Conservation (phyloP, 2,329 filamentous ascomycete genomes). For the Hypoxylon sp. region DNA sequence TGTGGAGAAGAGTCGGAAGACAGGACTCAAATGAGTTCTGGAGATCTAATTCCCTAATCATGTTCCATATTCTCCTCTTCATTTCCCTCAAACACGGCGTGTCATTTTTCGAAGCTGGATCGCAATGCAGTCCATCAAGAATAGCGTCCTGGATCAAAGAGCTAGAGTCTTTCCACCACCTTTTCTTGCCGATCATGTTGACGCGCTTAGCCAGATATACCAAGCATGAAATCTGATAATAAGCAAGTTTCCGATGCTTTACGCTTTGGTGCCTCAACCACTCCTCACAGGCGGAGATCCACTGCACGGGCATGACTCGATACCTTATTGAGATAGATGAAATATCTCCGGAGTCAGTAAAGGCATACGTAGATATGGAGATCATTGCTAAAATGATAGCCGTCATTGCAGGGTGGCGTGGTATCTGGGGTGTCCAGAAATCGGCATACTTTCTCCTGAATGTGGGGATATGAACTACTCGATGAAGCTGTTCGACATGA, state of each 20-base stretch:
- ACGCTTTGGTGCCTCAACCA: slow-evolving; percentile 41
- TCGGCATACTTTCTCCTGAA: slow-evolving; percentile 38
- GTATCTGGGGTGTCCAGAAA: slow-evolving; percentile 31
- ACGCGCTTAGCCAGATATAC: slow-evolving; percentile 45
- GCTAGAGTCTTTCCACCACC: slow-evolving; percentile 46
- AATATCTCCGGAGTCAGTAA: slow-evolving; percentile 18
- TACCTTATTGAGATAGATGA: slow-evolving; percentile 23
- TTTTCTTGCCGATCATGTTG: slow-evolving; percentile 44
- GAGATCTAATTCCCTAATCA: slow-evolving; percentile 44
- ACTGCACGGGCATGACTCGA: slow-evolving; percentile 28
- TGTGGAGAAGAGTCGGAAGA: slow-evolving; percentile 43
- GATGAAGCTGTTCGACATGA: slow-evolving; percentile 55
- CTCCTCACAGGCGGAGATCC: slow-evolving; percentile 43
- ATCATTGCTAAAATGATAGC: slow-evolving; percentile 50
- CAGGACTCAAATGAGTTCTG: slow-evolving; percentile 45
- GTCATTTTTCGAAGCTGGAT: slow-evolving; percentile 24
- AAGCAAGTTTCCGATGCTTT: slow-evolving; percentile 40
- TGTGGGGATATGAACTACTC: slow-evolving; percentile 43
- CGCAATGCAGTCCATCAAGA: slow-evolving; percentile 42
- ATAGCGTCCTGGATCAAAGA: slow-evolving; percentile 46
- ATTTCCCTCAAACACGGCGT: slow-evolving; percentile 42
- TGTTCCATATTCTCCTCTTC: slow-evolving; percentile 45
- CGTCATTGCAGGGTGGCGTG: slow-evolving; percentile 34
- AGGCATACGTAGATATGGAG: slow-evolving; percentile 38
- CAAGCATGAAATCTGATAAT: slow-evolving; percentile 46